These are phyloP conservation scores for Allium fistulosum DNA, from an alignment of 106 monocot species.

Conservation along the genomic window DNA sequence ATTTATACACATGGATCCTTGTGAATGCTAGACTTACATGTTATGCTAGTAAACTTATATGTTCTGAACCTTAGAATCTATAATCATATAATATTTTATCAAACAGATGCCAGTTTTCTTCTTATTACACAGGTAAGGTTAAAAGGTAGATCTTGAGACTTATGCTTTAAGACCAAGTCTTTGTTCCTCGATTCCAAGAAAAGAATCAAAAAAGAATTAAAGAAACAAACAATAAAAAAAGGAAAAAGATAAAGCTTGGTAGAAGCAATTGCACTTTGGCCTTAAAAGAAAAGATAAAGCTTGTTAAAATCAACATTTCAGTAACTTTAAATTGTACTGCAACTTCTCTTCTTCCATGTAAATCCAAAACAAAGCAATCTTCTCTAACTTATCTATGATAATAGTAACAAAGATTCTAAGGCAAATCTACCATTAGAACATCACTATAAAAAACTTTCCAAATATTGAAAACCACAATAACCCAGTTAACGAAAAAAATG, in stretches of 20 bases:
- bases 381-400: no score
- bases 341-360: not conserved
- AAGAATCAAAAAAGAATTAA: slow-evolving; percentile 10
- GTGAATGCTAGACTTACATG: no score
- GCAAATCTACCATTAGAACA: no score
- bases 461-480: no score
- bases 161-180: slow-evolving; percentile 12
- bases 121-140: not conserved
- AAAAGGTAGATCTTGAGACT: not conserved
- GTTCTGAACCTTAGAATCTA: not conserved
- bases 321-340: slow-evolving; percentile 3
- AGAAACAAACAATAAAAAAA: slow-evolving; percentile 1
- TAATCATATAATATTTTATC: not conserved
- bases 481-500: no score
- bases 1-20: not conserved
- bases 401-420: no score
- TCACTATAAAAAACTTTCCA: no score
- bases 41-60: no score
- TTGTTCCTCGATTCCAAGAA: slow-evolving; percentile 11
- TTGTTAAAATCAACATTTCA: not conserved
- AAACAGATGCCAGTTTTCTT: not conserved
- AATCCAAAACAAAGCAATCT: not conserved
- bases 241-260: not conserved
- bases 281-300: not conserved
- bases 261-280: not conserved